phyloP scores from a whole-genome alignment of 345 rosid genomes.

The Brassica incana region DNA sequence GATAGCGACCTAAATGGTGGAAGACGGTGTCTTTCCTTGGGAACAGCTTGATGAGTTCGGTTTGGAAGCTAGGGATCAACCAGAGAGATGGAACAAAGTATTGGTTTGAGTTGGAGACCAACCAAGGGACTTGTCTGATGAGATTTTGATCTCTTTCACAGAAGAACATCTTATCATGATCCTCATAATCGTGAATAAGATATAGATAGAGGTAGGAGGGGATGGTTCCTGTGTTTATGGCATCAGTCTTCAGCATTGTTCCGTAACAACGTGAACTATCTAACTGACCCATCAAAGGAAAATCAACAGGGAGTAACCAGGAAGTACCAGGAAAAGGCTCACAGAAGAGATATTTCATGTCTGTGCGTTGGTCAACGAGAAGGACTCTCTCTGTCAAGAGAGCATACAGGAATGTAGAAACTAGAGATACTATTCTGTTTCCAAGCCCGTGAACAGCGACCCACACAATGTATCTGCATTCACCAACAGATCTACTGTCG shows the following conservation, averaged over 20 bases:
- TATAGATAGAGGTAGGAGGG: constrained; percentile 17
- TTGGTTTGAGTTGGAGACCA: constrained; percentile 22
- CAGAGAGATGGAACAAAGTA: constrained; percentile 38
- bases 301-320: constrained; percentile 58
- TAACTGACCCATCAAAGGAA: constrained; percentile 44
- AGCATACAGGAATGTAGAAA: constrained; percentile 65
- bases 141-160: constrained; percentile 26
- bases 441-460: constrained; percentile 55
- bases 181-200: constrained; percentile 24
- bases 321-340: constrained; percentile 60
- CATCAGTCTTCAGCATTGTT: no score
- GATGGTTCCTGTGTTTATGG: constrained; percentile 28
- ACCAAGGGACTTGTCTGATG: constrained; percentile 37
- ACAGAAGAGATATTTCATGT: constrained; percentile 55
- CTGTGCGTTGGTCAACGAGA: constrained; percentile 51
- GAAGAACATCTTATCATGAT: constrained; percentile 40
- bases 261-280: constrained; percentile 30
- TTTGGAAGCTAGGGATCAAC: constrained; percentile 29
- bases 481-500: constrained; percentile 19
- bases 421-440: constrained; percentile 53
- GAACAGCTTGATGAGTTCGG: constrained; percentile 25
- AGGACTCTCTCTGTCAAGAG: constrained; percentile 58
- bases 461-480: constrained; percentile 60
- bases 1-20: constrained; percentile 38
- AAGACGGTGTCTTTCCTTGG: constrained; percentile 39